Conservation (phyloP, 352 stramenopile genomes). For the Phytophthora pistaciae region DNA sequence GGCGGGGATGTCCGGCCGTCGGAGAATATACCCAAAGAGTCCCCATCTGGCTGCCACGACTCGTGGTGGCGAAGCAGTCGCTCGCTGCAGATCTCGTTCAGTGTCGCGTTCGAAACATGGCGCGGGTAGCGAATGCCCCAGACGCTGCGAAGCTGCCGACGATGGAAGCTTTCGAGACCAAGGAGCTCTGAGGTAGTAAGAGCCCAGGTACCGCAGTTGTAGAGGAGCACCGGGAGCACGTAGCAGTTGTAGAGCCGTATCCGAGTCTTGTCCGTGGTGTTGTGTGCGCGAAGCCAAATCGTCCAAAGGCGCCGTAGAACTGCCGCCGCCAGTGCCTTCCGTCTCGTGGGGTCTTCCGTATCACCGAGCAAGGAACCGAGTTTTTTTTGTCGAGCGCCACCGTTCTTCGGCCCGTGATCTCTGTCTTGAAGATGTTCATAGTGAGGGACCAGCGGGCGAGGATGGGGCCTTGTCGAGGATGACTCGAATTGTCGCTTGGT, state of each 20-base stretch:
- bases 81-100: not conserved
- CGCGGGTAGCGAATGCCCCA: not conserved
- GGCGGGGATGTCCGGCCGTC: not conserved
- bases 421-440: conserved; percentile 7
- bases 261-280: not conserved
- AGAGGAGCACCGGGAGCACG: not conserved
- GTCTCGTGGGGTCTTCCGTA: conserved; percentile 7
- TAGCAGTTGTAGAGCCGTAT: not conserved
- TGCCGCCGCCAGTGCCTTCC: conserved; percentile 8
- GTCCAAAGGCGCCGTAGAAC: conserved; percentile 3
- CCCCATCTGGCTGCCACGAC: not conserved
- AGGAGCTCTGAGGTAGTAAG: not conserved
- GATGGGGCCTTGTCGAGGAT: too few species aligned
- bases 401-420: not conserved
- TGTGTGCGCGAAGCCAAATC: conserved; percentile 1
- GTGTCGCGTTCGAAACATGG: not conserved
- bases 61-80: not conserved
- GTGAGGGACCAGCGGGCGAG: not conserved
- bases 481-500: too few species aligned
- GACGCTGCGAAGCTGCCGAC: not conserved
- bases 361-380: conserved; percentile 15
- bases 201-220: conserved; percentile 5
- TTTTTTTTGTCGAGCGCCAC: conserved; percentile 9
- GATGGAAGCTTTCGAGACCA: not conserved
- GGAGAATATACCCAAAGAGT: not conserved